These are phyloP conservation scores for Melampsora americana DNA, from an alignment of 1,284 basidiomycete genomes.

Conservation along the genomic window DNA sequence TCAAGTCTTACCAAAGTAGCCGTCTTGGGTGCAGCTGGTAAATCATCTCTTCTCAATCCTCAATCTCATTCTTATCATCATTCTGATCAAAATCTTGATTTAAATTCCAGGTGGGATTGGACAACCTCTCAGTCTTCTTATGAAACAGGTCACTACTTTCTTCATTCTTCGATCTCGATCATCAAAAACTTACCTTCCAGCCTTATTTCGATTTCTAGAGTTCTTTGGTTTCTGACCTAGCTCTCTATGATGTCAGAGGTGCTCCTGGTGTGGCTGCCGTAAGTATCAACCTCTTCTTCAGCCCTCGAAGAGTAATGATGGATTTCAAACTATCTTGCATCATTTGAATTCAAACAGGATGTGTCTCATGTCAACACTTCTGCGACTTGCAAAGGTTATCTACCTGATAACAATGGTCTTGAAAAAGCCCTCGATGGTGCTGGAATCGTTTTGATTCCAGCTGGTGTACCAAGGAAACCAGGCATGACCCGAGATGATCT, in stretches of 20 bases:
- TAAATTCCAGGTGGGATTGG: slow-evolving; percentile 67
- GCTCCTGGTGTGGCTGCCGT: slow-evolving; percentile 86
- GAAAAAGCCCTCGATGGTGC: slow-evolving; percentile 78
- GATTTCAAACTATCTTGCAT: slow-evolving; percentile 47
- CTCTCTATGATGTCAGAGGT: slow-evolving; percentile 93
- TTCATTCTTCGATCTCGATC: slow-evolving; percentile 21
- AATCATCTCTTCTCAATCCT: slow-evolving; percentile 36
- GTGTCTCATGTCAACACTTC: slow-evolving; percentile 58
- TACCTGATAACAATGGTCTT: slow-evolving; percentile 66
- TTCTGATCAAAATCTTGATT: slow-evolving; percentile 24
- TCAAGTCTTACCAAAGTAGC: slow-evolving; percentile 74
- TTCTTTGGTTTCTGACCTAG: slow-evolving; percentile 60
- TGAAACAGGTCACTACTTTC: slow-evolving; percentile 75
- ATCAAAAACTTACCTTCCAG: slow-evolving; percentile 4
- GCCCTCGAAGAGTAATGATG: slow-evolving; percentile 45
- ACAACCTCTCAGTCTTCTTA: slow-evolving; percentile 83
- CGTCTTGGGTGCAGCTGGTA: slow-evolving; percentile 81
- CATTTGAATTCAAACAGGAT: slow-evolving; percentile 6
- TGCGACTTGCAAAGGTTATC: slow-evolving; percentile 54
- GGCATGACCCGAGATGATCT: slow-evolving; percentile 83
- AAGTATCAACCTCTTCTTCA: neutral
- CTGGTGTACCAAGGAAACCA: slow-evolving; percentile 94
- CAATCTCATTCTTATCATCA: neutral
- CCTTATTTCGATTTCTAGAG: slow-evolving; percentile 31
- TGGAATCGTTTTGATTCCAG: slow-evolving; percentile 90